Conservation (phyloP, 2,329 filamentous ascomycete genomes). For the Claviceps fusiformis region DNA sequence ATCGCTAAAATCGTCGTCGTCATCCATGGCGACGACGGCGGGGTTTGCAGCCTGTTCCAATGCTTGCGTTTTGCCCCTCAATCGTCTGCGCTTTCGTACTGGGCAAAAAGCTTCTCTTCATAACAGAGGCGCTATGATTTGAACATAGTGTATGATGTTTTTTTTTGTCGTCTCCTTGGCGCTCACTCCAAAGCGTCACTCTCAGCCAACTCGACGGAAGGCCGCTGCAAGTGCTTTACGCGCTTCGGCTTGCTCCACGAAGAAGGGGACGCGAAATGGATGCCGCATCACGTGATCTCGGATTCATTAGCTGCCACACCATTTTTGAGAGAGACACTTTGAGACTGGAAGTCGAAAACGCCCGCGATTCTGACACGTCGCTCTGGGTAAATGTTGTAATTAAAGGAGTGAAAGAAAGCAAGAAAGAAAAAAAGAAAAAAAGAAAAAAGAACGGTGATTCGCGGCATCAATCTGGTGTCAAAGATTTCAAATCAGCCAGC, state of each 20-base stretch:
- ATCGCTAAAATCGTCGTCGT: conserved; percentile 49
- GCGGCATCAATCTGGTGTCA: neutral
- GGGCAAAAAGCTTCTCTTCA: neutral
- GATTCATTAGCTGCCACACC: neutral
- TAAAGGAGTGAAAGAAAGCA: no score
- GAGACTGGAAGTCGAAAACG: neutral
- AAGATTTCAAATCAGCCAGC: neutral
- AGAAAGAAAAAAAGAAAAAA: no score
- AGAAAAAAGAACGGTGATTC: no score
- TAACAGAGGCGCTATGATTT: neutral
- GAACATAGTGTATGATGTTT: neutral
- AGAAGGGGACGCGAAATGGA: conserved; percentile 15
- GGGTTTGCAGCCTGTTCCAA: neutral
- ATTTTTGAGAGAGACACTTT: neutral
- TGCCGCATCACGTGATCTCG: conserved; percentile 16
- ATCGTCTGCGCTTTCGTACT: neutral
- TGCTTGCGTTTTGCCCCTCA: neutral
- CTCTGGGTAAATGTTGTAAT: no score
- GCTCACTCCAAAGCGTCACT: neutral
- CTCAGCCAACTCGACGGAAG: neutral
- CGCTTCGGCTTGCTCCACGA: neutral
- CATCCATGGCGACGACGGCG: conserved; percentile 29
- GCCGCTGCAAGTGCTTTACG: conserved; percentile 4
- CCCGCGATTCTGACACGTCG: neutral
- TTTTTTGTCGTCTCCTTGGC: neutral